Percentiles rank a stretch among this genome's conserved stretches.
Evolutionary conservation across 495 filamentous ascomycete species (phyloP).

Genomic region (Neurospora sublineolata): DNA sequence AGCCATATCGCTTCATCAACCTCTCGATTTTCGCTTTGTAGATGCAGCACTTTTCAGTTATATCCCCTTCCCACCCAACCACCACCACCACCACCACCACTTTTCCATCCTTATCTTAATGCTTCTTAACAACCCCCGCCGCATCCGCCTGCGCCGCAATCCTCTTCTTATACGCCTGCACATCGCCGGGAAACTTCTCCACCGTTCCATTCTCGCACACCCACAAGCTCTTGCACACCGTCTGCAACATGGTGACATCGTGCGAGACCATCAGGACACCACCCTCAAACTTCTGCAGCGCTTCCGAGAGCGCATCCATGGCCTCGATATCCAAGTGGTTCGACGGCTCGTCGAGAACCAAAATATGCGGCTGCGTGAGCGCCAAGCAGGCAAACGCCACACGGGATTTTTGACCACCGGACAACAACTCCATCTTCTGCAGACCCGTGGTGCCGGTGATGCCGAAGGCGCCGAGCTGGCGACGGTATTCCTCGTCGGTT

Average conservation of each 20-base stretch:
- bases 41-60: neutral
- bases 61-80: neutral
- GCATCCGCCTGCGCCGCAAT: conserved; percentile 84
- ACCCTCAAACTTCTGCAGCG: conserved; percentile 77
- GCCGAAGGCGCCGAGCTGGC: conserved; percentile 92
- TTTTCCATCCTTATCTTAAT: conserved; percentile 18
- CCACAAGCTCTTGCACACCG: conserved; percentile 88
- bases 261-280: conserved; percentile 98
- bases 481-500: conserved; percentile 91
- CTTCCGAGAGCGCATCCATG: conserved; percentile 87
- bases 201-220: conserved; percentile 92
- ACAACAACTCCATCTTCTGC: conserved; percentile 89
- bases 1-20: neutral
- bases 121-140: conserved; percentile 63
- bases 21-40: neutral
- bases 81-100: neutral
- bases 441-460: conserved; percentile 96
- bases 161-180: conserved; percentile 95
- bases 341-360: conserved; percentile 95
- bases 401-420: conserved; percentile 95
- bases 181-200: conserved; percentile 91
- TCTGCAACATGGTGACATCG: conserved; percentile 95
- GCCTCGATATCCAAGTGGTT: conserved; percentile 99
- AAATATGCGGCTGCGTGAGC: conserved; percentile 85
- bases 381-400: conserved; percentile 94